These are phyloP conservation scores for Dactylis glomerata DNA, from an alignment of 176 grass and related monocot species.

Conservation along the genomic window DNA sequence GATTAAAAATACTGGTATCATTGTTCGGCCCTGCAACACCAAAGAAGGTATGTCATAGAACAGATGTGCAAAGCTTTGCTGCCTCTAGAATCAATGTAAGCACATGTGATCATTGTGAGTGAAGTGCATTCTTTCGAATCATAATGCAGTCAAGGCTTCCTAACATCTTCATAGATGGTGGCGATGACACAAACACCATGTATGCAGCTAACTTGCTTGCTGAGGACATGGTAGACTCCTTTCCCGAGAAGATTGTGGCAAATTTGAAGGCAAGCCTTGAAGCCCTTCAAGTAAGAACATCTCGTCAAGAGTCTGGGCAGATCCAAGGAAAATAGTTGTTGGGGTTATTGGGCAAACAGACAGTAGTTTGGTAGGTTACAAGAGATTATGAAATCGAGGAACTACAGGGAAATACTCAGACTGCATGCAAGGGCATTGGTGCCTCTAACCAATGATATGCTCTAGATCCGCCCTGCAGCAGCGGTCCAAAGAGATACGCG, in stretches of 20 bases:
- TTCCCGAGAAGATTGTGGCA: not conserved
- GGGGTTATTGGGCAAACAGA: not conserved
- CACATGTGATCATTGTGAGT: not conserved
- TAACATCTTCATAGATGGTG: not conserved
- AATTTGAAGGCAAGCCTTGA: not conserved
- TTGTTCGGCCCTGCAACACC: not conserved
- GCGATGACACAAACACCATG: too few species aligned
- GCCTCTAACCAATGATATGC: not conserved
- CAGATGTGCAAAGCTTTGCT: not conserved
- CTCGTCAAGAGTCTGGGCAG: not conserved
- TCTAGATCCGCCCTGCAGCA: not conserved
- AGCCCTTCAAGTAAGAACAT: not conserved
- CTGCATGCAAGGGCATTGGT: not conserved
- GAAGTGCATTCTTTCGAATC: not conserved
- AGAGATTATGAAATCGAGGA: not conserved
- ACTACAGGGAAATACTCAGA: not conserved
- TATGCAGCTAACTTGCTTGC: too few species aligned
- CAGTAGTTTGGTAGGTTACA: not conserved
- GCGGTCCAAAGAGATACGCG: too few species aligned
- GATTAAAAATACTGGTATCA: not conserved
- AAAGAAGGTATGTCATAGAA: not conserved
- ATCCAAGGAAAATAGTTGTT: not conserved
- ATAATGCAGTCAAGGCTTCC: not conserved
- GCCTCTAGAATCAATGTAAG: not conserved
- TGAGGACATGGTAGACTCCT: not conserved